Evolutionary conservation across 441 rosid genomes (phyloP).

Genomic region (Gossypium armourianum): DNA sequence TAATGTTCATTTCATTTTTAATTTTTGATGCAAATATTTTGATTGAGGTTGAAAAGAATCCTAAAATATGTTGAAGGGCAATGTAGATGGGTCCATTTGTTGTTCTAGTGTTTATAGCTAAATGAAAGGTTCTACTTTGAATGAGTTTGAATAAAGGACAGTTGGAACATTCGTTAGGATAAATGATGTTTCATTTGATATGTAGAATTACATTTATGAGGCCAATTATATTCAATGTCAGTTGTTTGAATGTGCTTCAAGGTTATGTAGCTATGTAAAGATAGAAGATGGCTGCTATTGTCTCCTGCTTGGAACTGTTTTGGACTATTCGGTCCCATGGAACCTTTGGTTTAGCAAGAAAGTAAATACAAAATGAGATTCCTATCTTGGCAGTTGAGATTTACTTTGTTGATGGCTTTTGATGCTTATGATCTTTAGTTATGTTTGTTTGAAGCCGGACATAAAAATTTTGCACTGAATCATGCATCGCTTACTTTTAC

Average conservation of each 20-base stretch:
- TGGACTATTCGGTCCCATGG: conserved; percentile 3
- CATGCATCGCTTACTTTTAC: neutral
- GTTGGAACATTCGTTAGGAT: neutral
- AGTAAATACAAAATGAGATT: neutral
- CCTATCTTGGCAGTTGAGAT: neutral
- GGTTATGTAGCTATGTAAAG: neutral
- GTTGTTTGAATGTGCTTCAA: conserved; percentile 9
- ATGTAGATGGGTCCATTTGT: conserved; percentile 17
- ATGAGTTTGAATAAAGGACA: neutral
- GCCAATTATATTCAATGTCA: neutral
- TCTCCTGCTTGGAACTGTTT: neutral
- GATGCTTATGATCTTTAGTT: conserved; percentile 9
- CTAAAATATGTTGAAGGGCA: conserved; percentile 12
- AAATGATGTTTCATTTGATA: conserved; percentile 5
- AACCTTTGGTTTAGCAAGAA: conserved; percentile 3
- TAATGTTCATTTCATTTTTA: neutral
- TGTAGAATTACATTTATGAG: neutral
- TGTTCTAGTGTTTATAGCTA: conserved; percentile 7
- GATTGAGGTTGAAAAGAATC: conserved; percentile 10
- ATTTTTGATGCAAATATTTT: neutral
- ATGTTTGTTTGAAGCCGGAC: neutral
- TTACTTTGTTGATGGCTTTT: neutral
- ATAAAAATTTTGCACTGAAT: neutral
- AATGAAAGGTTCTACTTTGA: neutral
- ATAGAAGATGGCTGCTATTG: neutral